phyloP scores from a whole-genome alignment of 306 rosid genomes.

The Cucumis cinereus region DNA sequence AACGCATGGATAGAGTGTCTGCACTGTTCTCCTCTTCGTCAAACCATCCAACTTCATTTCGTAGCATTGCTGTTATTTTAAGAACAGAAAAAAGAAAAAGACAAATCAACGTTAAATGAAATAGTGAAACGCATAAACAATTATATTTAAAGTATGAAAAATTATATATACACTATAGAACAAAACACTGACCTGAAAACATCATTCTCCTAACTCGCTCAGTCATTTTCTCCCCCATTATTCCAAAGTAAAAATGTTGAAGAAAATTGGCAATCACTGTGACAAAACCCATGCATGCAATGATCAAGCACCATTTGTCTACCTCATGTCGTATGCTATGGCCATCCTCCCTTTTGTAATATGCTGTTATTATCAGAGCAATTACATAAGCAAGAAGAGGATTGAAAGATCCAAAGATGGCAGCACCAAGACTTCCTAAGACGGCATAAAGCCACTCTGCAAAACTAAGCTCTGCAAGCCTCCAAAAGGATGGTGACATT shows the following conservation, averaged over 20 bases:
- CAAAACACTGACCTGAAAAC: conserved; percentile 67
- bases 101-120: conserved; percentile 3
- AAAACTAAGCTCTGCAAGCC: conserved; percentile 90
- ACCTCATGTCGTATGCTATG: conserved; percentile 42
- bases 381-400: conserved; percentile 98
- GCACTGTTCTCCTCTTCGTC: conserved; percentile 97
- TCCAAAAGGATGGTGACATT: conserved; percentile 81
- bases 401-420: conserved; percentile 95
- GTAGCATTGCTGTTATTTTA: conserved; percentile 75
- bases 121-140: background rate
- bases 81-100: background rate
- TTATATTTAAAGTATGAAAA: background rate
- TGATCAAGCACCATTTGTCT: conserved; percentile 89
- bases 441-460: conserved; percentile 99
- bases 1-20: conserved; percentile 94
- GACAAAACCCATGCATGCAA: conserved; percentile 94
- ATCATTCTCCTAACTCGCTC: conserved; percentile 99
- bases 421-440: conserved; percentile 95
- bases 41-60: conserved; percentile 96
- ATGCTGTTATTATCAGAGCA: conserved; percentile 74
- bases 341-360: conserved; percentile 30
- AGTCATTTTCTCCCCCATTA: conserved; percentile 99
- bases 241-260: conserved; percentile 99
- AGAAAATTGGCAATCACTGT: conserved; percentile 96
- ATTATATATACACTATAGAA: conserved; percentile 9